A percentile compares a stretch with the other conserved stretches of the same genome.
Evolutionary conservation across 202 grass and related monocot species (phyloP).

Genomic region (Sporobolus alterniflorus): DNA sequence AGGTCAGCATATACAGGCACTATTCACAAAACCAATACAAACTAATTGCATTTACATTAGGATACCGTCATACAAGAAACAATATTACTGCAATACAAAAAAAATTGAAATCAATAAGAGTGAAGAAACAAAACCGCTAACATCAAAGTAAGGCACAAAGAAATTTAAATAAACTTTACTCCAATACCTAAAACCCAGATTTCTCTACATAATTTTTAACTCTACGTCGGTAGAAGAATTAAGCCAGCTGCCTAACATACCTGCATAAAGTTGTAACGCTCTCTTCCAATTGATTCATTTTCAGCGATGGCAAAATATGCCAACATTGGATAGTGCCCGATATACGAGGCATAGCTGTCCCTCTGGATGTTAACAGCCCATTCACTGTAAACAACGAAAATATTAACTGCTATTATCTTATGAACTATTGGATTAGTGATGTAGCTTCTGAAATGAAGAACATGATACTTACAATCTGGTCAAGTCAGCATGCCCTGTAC

Average conservation of each 20-base stretch:
- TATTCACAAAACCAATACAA: background rate
- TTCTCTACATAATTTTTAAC: background rate
- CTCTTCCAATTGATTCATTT: slow-evolving; percentile 96
- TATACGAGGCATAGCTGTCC: slow-evolving; percentile 88
- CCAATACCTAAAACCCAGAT: background rate
- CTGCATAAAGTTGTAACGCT: slow-evolving; percentile 93
- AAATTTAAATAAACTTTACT: background rate
- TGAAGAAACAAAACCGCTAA: background rate
- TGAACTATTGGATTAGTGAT: background rate
- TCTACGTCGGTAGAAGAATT: background rate
- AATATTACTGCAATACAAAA: background rate
- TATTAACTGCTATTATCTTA: background rate
- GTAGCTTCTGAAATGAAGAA: slow-evolving; percentile 20
- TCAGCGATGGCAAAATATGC: slow-evolving; percentile 89
- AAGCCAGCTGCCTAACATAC: slow-evolving; percentile 39
- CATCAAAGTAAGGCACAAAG: background rate
- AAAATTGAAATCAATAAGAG: background rate
- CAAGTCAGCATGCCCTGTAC: slow-evolving; percentile 90
- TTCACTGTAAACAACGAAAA: slow-evolving; percentile 60
- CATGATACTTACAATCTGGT: slow-evolving; percentile 68
- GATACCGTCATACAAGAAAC: background rate
- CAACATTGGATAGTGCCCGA: slow-evolving; percentile 85
- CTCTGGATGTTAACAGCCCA: slow-evolving; percentile 92
- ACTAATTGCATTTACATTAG: background rate
- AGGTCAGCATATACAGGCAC: background rate